A percentile compares a stretch with the other conserved stretches of the same genome.
Evolutionary conservation across 352 stramenopile genomes (phyloP).

Genomic region (Aphanomyces astaci): DNA sequence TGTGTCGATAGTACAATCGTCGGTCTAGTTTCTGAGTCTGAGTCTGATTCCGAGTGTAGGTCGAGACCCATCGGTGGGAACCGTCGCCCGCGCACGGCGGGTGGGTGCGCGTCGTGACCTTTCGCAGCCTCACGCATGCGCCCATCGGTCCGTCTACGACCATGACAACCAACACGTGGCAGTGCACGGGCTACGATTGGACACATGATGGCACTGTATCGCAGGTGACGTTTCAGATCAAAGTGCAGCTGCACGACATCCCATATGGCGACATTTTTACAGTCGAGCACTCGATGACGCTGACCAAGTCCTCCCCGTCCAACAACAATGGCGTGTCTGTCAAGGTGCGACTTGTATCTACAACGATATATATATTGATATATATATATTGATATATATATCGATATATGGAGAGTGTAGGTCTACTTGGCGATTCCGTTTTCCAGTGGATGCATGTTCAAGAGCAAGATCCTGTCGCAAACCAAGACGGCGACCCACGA

Average conservation of each 20-base stretch:
- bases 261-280: slow-evolving; percentile 81
- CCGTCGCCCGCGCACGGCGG: slow-evolving; percentile 60
- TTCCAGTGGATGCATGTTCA: slow-evolving; percentile 85
- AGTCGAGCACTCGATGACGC: slow-evolving; percentile 55
- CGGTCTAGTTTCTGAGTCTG: no score
- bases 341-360: not conserved
- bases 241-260: slow-evolving; percentile 72
- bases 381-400: no score
- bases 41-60: no score
- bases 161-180: slow-evolving; percentile 74
- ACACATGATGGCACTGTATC: slow-evolving; percentile 6
- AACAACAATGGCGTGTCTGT: slow-evolving; percentile 44
- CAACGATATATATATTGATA: no score
- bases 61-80: slow-evolving; percentile 59
- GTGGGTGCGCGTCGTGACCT: slow-evolving; percentile 53
- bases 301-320: slow-evolving; percentile 40
- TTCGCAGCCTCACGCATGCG: slow-evolving; percentile 67
- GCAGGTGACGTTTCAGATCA: slow-evolving; percentile 48
- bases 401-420: slow-evolving; percentile 33
- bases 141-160: slow-evolving; percentile 74
- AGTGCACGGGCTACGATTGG: slow-evolving; percentile 30
- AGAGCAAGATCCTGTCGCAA: slow-evolving; percentile 82
- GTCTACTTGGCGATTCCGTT: slow-evolving; percentile 74
- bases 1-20: no score
- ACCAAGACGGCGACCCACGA: slow-evolving; percentile 28